A percentile compares a stretch with the other conserved stretches of the same genome.
Evolutionary conservation across 441 rosid species (phyloP).

Genomic region (Sinapis alba): DNA sequence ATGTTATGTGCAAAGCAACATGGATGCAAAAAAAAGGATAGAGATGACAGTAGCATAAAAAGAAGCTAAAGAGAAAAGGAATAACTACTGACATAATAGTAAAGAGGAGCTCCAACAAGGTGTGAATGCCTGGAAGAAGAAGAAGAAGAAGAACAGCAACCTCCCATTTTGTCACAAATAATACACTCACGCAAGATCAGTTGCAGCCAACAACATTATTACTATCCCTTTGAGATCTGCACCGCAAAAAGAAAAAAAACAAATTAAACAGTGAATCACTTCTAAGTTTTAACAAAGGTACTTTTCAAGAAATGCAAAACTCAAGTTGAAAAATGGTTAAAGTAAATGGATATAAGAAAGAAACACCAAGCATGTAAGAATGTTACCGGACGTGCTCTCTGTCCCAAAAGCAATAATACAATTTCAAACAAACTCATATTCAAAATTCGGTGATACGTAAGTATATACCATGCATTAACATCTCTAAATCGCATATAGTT

Average conservation of each 20-base stretch:
- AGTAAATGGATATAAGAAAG: too few relatives aligned
- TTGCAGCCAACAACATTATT: background rate
- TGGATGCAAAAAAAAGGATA: background rate
- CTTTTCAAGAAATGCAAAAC: too few relatives aligned
- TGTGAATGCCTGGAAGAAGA: conserved; percentile 74
- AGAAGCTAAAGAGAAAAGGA: background rate
- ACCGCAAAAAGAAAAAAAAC: background rate
- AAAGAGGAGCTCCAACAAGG: conserved; percentile 75
- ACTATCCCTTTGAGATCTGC: background rate
- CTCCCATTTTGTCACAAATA: conserved; percentile 61
- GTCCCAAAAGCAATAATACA: too few relatives aligned
- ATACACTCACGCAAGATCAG: background rate
- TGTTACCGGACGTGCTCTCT: background rate
- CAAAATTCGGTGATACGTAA: too few relatives aligned
- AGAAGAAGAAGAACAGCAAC: conserved; percentile 85
- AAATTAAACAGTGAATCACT: background rate
- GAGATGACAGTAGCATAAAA: background rate
- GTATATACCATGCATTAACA: too few relatives aligned
- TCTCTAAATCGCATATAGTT: too few relatives aligned
- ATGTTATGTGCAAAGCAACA: background rate
- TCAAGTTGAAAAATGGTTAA: too few relatives aligned
- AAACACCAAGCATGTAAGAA: too few relatives aligned
- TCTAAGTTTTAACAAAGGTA: background rate
- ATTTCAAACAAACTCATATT: too few relatives aligned
- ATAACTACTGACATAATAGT: conserved; percentile 72